A percentile compares a stretch with the other conserved stretches of the same genome.
Conservation (phyloP, 2,329 filamentous ascomycete species). For the Penicillium paneum region DNA sequence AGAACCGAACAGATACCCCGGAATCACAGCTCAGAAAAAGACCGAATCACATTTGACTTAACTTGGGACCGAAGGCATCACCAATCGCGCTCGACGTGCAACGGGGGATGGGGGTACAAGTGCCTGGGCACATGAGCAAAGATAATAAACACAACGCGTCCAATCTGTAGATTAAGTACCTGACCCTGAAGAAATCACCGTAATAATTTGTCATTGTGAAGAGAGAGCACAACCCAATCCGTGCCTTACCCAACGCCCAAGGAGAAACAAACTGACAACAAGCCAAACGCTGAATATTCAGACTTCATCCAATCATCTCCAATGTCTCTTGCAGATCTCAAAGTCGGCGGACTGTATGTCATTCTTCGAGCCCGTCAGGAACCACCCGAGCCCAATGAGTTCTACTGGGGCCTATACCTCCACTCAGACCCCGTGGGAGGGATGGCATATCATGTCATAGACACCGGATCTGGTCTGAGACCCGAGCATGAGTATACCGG, state of each 20-base stretch:
- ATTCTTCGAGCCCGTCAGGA: constrained; percentile 26
- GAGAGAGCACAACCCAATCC: background rate
- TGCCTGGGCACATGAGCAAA: background rate
- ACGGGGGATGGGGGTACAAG: background rate
- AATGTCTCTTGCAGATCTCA: constrained; percentile 4
- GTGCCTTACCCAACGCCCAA: background rate
- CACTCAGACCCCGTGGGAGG: constrained; percentile 11
- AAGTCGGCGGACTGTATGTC: constrained; percentile 22
- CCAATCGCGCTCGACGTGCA: background rate
- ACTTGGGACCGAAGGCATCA: background rate
- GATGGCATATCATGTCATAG: constrained; percentile 26
- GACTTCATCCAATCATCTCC: background rate
- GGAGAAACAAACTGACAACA: background rate
- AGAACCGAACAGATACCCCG: background rate
- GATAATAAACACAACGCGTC: background rate
- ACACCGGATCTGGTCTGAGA: constrained; percentile 19
- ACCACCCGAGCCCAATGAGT: constrained; percentile 25
- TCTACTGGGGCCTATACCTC: constrained; percentile 32
- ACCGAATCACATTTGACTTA: background rate
- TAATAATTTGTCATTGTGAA: background rate
- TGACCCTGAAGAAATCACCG: background rate
- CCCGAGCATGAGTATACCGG: constrained; percentile 16
- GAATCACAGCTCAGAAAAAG: background rate
- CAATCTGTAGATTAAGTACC: background rate
- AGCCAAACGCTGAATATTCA: background rate